Percentiles rank a stretch among this genome's conserved stretches.
Evolutionary conservation across 1,284 basidiomycete genomes (phyloP).

Genomic region (Austropuccinia psidii): DNA sequence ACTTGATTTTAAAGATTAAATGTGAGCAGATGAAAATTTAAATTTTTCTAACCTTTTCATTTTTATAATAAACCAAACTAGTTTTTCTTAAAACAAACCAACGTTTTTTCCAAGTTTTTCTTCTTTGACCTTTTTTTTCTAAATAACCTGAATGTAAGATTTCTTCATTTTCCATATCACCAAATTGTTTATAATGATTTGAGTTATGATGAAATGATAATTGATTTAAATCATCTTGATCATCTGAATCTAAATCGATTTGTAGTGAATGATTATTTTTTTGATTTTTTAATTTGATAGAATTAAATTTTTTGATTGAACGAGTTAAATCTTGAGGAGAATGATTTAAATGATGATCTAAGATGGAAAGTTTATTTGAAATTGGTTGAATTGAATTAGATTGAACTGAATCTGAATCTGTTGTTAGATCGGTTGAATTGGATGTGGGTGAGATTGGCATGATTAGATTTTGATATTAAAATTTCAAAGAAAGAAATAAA

Average conservation of each 20-base stretch:
- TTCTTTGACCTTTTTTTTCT: constrained; percentile 88
- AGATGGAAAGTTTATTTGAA: too few species aligned
- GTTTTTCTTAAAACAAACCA: constrained; percentile 93
- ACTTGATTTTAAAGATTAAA: neutral
- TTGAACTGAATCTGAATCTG: too few species aligned
- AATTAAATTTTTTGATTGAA: too few species aligned
- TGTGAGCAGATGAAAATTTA: constrained; percentile 45
- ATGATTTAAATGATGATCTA: too few species aligned
- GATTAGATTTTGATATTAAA: too few species aligned
- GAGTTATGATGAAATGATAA: neutral
- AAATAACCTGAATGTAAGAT: constrained; percentile 59
- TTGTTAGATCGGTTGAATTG: too few species aligned
- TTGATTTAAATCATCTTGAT: constrained; percentile 20
- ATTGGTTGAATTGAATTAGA: too few species aligned
- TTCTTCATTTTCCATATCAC: constrained; percentile 36
- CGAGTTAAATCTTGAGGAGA: too few species aligned
- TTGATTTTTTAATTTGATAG: too few species aligned
- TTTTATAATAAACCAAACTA: constrained; percentile 95
- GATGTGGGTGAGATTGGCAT: too few species aligned
- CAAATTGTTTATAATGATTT: constrained; percentile 30
- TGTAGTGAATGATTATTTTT: too few species aligned
- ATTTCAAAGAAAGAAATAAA: too few species aligned
- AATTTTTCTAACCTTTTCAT: constrained; percentile 57
- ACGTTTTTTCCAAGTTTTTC: constrained; percentile 98
- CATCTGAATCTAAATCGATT: constrained; percentile 26